Base-by-base conservation (phyloP, 768 basidiomycete species). In the Boletus sp. region DNA sequence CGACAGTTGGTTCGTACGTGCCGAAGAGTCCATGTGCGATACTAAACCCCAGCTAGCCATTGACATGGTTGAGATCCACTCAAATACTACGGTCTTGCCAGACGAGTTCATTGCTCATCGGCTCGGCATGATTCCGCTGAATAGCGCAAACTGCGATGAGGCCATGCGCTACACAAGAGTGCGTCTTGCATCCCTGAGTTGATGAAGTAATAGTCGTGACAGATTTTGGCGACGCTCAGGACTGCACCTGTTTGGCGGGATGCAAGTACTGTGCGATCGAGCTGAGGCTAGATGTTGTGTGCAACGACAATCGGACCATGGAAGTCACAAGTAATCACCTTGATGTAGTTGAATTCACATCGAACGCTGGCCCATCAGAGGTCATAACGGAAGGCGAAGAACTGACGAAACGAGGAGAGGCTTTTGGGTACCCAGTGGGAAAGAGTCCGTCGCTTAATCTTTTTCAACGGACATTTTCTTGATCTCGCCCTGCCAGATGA, bases 91-190 rank as follows among this genome's bases (percentile, higher is more conserved):
- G 2, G 95, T 97, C 4, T 76, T 99, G 20, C 92, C 95, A 2
- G 97, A 99, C 74, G 97, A 99, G 76, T 97, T 94, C 76, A 89
- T 99, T 58, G 92, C 94, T 0, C 97, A 99, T 73, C 85, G 97
- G 50, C 79, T 99, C 32, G 97, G 97, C 24, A 89, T 97, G 84
- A 80, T 99, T 30, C 97, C 97, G 8, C 78, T 99, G 24, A 78
- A 88, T 50, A 95, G 92, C 72, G 78, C 85, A 39, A 91, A 90
- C 62, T 95, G 93, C 63, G 92, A 94, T 59, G 91, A 93, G 67
- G 91, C 84, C 20, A 90, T 98, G 71, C 81, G 87, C 58, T 88
- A 88, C 64, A 87, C 85, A 50, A 79, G 89, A 68, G 90, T 87
- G 63, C 53, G 83, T 75, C 18, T 61, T 47, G 12, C 51, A 40